phyloP scores from a whole-genome alignment of 2,329 filamentous ascomycete genomes.

The Bimuria novae-zelandiae region DNA sequence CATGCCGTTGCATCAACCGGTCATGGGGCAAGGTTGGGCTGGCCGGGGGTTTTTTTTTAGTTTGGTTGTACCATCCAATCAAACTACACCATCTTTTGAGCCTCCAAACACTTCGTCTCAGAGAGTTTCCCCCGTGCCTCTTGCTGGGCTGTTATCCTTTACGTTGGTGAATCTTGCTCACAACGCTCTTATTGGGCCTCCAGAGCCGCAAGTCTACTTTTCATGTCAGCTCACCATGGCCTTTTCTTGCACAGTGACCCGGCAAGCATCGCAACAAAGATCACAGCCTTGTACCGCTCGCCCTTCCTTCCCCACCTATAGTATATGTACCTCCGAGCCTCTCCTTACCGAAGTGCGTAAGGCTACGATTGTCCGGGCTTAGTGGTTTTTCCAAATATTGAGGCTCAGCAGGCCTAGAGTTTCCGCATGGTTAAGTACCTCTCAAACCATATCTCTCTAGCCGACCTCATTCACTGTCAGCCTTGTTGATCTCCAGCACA shows the following conservation, averaged over 20 bases:
- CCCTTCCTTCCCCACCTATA: not conserved
- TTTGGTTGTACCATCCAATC: no score
- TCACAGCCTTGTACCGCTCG: constrained; percentile 2
- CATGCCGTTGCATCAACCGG: no score
- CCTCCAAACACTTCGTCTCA: no score
- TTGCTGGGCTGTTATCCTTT: not conserved
- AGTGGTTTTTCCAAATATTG: not conserved
- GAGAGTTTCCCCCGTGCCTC: not conserved
- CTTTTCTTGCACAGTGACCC: not conserved
- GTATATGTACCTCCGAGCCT: not conserved
- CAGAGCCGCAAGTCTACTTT: not conserved
- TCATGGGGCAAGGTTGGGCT: no score
- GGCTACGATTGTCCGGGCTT: not conserved
- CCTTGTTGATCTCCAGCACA: not conserved
- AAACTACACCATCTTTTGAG: no score
- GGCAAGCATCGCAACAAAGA: no score
- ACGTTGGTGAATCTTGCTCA: not conserved
- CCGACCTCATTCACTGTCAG: not conserved
- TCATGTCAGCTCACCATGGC: not conserved
- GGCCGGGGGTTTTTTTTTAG: no score
- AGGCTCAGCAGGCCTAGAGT: not conserved
- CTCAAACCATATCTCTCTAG: not conserved
- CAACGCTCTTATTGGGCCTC: not conserved
- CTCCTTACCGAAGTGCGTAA: not conserved
- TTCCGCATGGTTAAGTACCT: not conserved